A percentile compares a stretch with the other conserved stretches of the same genome.
Evolutionary conservation across 768 basidiomycete species (phyloP).

Genomic region (Amanita rubescens): DNA sequence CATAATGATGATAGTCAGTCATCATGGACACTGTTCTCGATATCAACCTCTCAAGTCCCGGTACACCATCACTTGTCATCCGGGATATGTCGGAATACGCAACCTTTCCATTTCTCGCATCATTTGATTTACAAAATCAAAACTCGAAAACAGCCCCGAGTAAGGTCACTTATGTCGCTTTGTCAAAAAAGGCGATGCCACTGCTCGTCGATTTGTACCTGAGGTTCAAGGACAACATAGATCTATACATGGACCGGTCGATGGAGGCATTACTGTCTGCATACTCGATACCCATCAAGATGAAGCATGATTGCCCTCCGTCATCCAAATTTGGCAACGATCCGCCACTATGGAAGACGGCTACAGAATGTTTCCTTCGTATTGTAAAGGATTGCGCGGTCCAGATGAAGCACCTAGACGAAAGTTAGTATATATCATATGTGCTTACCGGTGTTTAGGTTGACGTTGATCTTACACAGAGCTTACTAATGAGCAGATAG

Average conservation of each 20-base stretch:
- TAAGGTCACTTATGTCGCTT: constrained; percentile 80
- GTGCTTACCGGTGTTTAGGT: background rate
- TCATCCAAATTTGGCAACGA: constrained; percentile 87
- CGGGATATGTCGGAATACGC: constrained; percentile 79
- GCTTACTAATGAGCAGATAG: constrained; percentile 56
- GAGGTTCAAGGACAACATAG: constrained; percentile 48
- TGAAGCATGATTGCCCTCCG: constrained; percentile 92
- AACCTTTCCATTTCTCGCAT: constrained; percentile 81
- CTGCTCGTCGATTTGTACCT: constrained; percentile 72
- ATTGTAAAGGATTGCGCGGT: constrained; percentile 61
- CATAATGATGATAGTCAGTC: constrained; percentile 38
- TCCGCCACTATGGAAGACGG: constrained; percentile 89
- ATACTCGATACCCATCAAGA: constrained; percentile 83
- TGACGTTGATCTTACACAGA: constrained; percentile 22
- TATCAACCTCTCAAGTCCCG: constrained; percentile 57
- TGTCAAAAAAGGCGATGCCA: constrained; percentile 88
- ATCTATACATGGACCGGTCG: constrained; percentile 76
- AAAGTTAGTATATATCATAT: too few relatives aligned
- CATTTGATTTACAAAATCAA: constrained; percentile 49
- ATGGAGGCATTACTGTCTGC: constrained; percentile 79
- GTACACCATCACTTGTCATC: constrained; percentile 68
- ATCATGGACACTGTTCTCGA: constrained; percentile 63
- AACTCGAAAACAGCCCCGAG: constrained; percentile 36
- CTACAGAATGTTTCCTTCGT: constrained; percentile 70
- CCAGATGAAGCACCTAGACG: constrained; percentile 42